A percentile compares a stretch with the other conserved stretches of the same genome.
Evolutionary conservation across 2,329 filamentous ascomycete genomes (phyloP).

Genomic region (Tolypocladium inflatum): DNA sequence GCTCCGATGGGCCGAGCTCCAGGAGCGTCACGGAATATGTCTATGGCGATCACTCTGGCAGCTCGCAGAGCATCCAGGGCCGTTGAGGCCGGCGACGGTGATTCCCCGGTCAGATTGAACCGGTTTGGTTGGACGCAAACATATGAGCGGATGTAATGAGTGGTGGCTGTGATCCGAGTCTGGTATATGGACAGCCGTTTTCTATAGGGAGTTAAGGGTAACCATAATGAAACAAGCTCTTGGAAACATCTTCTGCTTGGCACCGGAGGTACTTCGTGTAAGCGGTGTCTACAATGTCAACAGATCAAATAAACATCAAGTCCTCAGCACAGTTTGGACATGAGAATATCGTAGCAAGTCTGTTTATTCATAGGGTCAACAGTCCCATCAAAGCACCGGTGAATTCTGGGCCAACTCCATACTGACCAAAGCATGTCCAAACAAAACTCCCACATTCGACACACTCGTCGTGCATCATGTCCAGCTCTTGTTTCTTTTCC

Average conservation of each 20-base stretch:
- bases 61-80: constrained; percentile 38
- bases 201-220: neutral
- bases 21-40: constrained; percentile 39
- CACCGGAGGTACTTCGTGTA: no score
- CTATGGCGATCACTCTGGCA: constrained; percentile 40
- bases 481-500: neutral
- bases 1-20: constrained; percentile 29
- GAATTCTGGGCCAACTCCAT: neutral
- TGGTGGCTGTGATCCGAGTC: neutral
- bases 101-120: neutral
- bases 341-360: neutral
- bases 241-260: no score
- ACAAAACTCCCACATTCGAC: neutral
- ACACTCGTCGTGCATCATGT: neutral
- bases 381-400: neutral
- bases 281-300: neutral
- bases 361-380: neutral
- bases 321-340: neutral
- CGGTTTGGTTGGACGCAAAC: no score
- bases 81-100: neutral
- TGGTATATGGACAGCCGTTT: neutral
- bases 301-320: neutral
- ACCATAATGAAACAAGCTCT: neutral
- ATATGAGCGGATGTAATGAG: neutral
- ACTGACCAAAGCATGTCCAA: neutral